phyloP scores from a whole-genome alignment of 2,329 filamentous ascomycete genomes.

The Penicillium polonicum region DNA sequence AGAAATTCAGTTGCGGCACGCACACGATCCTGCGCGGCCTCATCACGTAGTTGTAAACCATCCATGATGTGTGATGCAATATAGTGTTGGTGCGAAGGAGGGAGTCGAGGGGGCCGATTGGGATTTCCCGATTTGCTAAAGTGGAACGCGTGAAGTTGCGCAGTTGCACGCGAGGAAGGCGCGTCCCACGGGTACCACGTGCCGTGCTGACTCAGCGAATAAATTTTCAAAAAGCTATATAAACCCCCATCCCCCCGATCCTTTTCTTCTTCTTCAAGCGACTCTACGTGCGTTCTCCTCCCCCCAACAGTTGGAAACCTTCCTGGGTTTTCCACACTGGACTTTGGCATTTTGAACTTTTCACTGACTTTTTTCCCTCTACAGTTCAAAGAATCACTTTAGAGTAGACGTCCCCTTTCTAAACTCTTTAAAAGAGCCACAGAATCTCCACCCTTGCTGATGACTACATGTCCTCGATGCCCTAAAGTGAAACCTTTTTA shows the following conservation, averaged over 20 bases:
- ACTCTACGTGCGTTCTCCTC: slow-evolving; percentile 12
- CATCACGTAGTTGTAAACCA: slow-evolving; percentile 73
- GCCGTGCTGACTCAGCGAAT: not conserved
- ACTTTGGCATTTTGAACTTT: not conserved
- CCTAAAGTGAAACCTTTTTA: slow-evolving; percentile 78
- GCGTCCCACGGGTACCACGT: slow-evolving; percentile 1
- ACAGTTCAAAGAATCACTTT: slow-evolving; percentile 83
- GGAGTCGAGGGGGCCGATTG: slow-evolving; percentile 16
- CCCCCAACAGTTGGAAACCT: slow-evolving; percentile 2
- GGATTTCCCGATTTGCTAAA: slow-evolving; percentile 33
- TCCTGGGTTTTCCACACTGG: not conserved
- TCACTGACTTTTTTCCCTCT: slow-evolving; percentile 20
- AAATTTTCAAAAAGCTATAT: slow-evolving; percentile 9
- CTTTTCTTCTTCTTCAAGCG: slow-evolving; percentile 13
- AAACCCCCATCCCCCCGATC: not conserved
- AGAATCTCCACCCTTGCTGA: slow-evolving; percentile 92
- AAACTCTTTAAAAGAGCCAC: slow-evolving; percentile 89
- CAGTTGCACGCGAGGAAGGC: slow-evolving; percentile 1
- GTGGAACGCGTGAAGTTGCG: slow-evolving; percentile 31
- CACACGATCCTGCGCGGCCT: slow-evolving; percentile 78
- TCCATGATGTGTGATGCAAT: slow-evolving; percentile 58
- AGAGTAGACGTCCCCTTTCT: slow-evolving; percentile 91
- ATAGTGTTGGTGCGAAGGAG: slow-evolving; percentile 14
- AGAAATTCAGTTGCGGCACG: slow-evolving; percentile 89
- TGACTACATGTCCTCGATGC: slow-evolving; percentile 81